phyloP scores from a whole-genome alignment of 2,329 filamentous ascomycete species.

The Huntiella decipiens region DNA sequence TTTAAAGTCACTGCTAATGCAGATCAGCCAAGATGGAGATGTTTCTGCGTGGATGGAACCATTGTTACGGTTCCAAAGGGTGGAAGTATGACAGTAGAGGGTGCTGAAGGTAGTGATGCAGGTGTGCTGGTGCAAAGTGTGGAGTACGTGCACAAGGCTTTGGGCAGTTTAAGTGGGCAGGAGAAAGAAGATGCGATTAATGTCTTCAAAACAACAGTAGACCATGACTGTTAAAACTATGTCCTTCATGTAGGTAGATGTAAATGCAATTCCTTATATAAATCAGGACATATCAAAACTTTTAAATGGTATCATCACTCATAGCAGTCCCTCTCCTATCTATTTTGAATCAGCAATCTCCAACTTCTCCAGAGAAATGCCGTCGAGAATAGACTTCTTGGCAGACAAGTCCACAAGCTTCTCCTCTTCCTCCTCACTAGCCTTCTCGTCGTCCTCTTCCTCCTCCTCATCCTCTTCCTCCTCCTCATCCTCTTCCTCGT shows the following conservation, averaged over 20 bases:
- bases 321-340: conserved; percentile 3
- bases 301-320: conserved; percentile 14
- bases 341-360: conserved; percentile 10
- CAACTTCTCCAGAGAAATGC: conserved; percentile 15
- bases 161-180: neutral
- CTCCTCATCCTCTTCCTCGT: conserved; percentile 16
- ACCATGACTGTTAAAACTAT: neutral
- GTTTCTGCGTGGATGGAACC: conserved; percentile 81
- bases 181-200: neutral
- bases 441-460: conserved; percentile 15
- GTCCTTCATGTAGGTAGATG: neutral
- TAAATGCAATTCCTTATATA: neutral
- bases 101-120: conserved; percentile 20
- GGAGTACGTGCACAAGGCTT: neutral
- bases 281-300: conserved; percentile 6
- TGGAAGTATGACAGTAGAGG: conserved; percentile 51
- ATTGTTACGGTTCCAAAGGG: conserved; percentile 55
- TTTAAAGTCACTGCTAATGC: conserved; percentile 49
- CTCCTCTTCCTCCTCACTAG: conserved; percentile 12
- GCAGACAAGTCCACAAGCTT: conserved; percentile 9
- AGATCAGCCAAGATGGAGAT: conserved; percentile 54
- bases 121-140: conserved; percentile 11
- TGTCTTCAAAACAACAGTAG: neutral
- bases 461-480: conserved; percentile 15
- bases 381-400: conserved; percentile 10